Base-by-base conservation (phyloP, 495 filamentous ascomycete genomes). In the Neurospora sp. region DNA sequence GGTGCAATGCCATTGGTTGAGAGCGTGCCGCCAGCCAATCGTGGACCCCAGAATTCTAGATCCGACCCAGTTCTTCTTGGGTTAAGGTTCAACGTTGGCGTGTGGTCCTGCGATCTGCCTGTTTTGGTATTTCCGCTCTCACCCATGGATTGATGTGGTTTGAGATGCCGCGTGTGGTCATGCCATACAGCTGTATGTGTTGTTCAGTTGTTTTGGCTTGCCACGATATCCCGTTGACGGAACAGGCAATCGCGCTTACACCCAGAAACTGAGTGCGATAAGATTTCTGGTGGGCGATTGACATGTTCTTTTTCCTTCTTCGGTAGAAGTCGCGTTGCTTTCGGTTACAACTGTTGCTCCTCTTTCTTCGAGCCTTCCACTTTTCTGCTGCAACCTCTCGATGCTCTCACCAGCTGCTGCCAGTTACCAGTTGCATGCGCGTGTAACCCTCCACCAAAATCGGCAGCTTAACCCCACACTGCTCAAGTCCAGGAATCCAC, bases 351-450 rank as follows among this genome's bases (percentile, higher is more conserved):
- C 27, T 61, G 53, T 61, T 61, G 53, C 27, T 37, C 53, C 53
- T 61, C 27, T 61, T 61, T 35, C 27, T 61, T 61, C 53, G 53
- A 61, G 4, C 27, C 27, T 61, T 61, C 27, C 53, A 35, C 53
- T 61, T 35, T 65, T 35, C 53, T 65, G 53, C 27, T 65, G 53
- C 53, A 65, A 65, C 53, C 53, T 65, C 16, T 38, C 40, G 27
- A 31, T 59, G 42, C 68, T 69, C 68, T 27, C 68, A 69, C 40
- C 68, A 38, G 68, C 40, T 69, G 35, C 35, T 40, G 40, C 68
- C 37, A 69, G 37, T 69, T 38, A 41, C 68, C 53, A 65, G 53
- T 65, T 75, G 73, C 75, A 74, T 76, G 75, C 70, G 37, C 39
- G 41, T 68, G 48, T 39, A 61, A 59, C 38, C 48, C 22, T 61